Evolutionary conservation across 768 basidiomycete genomes (phyloP), one percentile per base, ranked within the genome.

Genomic region (Stropharia rugosoannulata): DNA sequence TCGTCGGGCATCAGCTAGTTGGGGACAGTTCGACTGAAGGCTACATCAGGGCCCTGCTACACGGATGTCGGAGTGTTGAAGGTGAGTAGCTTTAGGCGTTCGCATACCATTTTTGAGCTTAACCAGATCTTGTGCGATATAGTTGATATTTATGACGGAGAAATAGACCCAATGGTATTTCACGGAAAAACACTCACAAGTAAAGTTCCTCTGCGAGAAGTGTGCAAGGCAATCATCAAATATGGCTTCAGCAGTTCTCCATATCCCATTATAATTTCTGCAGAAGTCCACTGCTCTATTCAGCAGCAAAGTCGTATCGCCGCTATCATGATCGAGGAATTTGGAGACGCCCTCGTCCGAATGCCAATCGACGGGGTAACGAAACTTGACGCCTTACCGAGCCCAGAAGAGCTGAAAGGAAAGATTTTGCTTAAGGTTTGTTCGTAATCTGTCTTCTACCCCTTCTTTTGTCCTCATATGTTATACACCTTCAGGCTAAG

Each of bases 71-170:
- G n/a, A 93, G 90, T 54, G 95, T 98, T 27, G 95, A 98, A 70
- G 70, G 95, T 95, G 62, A 60, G 89, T 80, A 15, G 15, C 39
- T 45, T 47, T 29, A 32, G 27, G 16, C 35, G 18, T 29, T 46
- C 35, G 22, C 5, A 13, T 8, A 10, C 43, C 5, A 29, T 22
- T 5, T 25, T 7, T 43, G 44, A 35, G 49, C 39, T 29, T n/a
- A 43, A 29, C 13, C 55, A 51, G 39, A 57, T 57, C 12, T 11
- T 22, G 49, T 19, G 47, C 22, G 22, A 22, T 22, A 36, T 38
- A 98, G 95, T 98, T 64, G 96, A 98, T 62, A 85, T 95, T 41
- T 97, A 87, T 66, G 93, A 97, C 59, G 95, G 95, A 10, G 90
- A 93, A 32, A 69, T 63, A 2, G 93, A 89, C 58, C 96, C 96